Percentiles rank a stretch among this genome's conserved stretches.
Conservation (phyloP, 805 yeast genomes). For the Ogataea pini region DNA sequence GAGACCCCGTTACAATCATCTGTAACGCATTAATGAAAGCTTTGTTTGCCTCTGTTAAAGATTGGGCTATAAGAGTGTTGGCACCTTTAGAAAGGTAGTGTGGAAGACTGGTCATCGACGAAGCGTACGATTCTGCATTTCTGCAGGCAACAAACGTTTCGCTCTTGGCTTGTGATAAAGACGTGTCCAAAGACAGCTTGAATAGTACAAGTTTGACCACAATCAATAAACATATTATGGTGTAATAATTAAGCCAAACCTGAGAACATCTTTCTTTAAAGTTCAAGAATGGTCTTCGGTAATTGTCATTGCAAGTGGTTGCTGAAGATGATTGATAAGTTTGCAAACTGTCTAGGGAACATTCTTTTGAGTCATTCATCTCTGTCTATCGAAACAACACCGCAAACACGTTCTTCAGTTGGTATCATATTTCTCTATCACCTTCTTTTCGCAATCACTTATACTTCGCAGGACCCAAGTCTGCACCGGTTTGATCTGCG, state of each 20-base stretch:
- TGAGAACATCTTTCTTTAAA: constrained; percentile 60
- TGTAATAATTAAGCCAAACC: constrained; percentile 63
- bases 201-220: constrained; percentile 64
- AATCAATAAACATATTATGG: constrained; percentile 56
- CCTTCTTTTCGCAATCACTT: neutral
- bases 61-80: constrained; percentile 48
- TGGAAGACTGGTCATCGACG: constrained; percentile 48
- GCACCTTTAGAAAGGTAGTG: constrained; percentile 56
- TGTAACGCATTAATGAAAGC: constrained; percentile 46
- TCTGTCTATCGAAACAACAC: neutral
- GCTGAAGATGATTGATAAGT: neutral
- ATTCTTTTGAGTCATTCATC: neutral
- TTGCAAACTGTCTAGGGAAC: neutral
- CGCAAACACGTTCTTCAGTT: no score
- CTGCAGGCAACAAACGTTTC: constrained; percentile 48
- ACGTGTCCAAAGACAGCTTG: constrained; percentile 43
- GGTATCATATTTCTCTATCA: no score
- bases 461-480: neutral
- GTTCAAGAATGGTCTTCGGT: constrained; percentile 43
- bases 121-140: constrained; percentile 42
- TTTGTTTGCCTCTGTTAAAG: constrained; percentile 49
- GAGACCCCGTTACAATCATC: constrained; percentile 54
- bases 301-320: constrained; percentile 11
- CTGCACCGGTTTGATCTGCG: neutral
- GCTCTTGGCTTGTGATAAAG: constrained; percentile 42